These are phyloP conservation scores for Phytophthora colocasiae DNA, from an alignment of 352 stramenopile genomes.

Conservation along the genomic window DNA sequence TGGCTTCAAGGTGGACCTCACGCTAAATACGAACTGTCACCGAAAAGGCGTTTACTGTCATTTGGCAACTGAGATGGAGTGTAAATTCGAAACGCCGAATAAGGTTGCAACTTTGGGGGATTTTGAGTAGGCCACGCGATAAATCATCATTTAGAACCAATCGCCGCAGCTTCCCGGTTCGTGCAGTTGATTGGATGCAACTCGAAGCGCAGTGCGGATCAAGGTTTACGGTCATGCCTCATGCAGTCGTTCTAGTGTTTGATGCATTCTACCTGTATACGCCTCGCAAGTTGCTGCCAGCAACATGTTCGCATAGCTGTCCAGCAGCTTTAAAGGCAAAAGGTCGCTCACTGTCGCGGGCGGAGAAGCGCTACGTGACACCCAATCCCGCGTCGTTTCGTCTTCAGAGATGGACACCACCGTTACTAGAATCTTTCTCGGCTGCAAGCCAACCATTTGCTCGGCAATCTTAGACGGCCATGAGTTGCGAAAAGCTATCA, in stretches of 20 bases:
- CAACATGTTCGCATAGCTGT: background rate
- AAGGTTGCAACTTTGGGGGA: constrained; percentile 26
- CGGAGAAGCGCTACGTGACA: background rate
- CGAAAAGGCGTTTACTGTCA: constrained; percentile 21
- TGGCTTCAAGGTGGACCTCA: constrained; percentile 44
- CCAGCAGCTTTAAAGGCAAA: background rate
- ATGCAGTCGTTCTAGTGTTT: too few relatives aligned
- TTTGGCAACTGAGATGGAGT: constrained; percentile 38
- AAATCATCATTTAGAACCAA: constrained; percentile 24
- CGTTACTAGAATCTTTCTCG: constrained; percentile 7
- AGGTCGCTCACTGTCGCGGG: background rate
- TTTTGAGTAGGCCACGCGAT: background rate
- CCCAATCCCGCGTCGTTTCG: constrained; percentile 15
- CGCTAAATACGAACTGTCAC: constrained; percentile 26
- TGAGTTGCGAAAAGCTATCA: background rate
- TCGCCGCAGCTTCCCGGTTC: background rate
- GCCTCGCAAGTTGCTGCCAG: background rate
- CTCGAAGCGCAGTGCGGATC: background rate
- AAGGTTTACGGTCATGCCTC: constrained; percentile 1
- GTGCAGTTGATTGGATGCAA: too few relatives aligned
- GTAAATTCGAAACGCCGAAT: constrained; percentile 12
- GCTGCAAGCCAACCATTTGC: background rate
- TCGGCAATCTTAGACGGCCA: constrained; percentile 2
- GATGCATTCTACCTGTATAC: background rate
- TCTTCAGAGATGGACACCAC: constrained; percentile 22